Conservation (phyloP, 352 stramenopile genomes). For the Phytophthora sojae region DNA sequence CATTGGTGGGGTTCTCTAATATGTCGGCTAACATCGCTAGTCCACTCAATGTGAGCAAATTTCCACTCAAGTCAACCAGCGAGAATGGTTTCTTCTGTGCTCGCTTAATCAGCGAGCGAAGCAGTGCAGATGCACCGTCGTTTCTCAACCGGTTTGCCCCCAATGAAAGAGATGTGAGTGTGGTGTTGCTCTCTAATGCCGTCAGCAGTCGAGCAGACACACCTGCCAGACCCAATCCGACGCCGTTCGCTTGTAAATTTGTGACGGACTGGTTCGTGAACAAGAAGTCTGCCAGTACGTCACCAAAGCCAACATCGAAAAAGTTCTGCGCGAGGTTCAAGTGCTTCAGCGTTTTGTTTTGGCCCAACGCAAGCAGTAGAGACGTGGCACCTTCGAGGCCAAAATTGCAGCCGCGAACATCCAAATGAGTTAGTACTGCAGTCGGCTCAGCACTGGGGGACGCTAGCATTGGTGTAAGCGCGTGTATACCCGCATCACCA, state of each 20-base stretch:
- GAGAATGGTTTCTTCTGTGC: constrained; percentile 47
- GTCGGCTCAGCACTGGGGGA: constrained; percentile 24
- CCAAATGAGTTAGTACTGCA: constrained; percentile 59
- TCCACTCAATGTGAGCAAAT: constrained; percentile 67
- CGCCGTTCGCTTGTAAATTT: constrained; percentile 64
- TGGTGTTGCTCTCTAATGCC: constrained; percentile 59
- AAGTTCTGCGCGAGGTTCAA: constrained; percentile 84
- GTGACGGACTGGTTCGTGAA: constrained; percentile 58
- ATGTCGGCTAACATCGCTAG: constrained; percentile 51
- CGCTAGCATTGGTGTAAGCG: constrained; percentile 70
- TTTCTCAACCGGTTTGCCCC: constrained; percentile 78
- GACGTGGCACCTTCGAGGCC: constrained; percentile 67
- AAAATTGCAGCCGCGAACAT: constrained; percentile 75
- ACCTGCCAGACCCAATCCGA: constrained; percentile 62
- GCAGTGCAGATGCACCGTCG: constrained; percentile 51
- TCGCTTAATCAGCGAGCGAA: constrained; percentile 61
- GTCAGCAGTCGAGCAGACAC: constrained; percentile 56
- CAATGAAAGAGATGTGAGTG: constrained; percentile 61
- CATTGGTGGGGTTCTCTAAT: constrained; percentile 28
- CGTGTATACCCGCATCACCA: constrained; percentile 65
- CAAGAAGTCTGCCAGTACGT: constrained; percentile 75
- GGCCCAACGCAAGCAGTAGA: constrained; percentile 61
- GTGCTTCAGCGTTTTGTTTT: constrained; percentile 60
- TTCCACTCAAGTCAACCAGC: constrained; percentile 75
- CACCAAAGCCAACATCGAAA: constrained; percentile 66